Evolutionary conservation across 192 early-diverging fungal species (phyloP).

Genomic region (Gryganskiella cystojenkinii): DNA sequence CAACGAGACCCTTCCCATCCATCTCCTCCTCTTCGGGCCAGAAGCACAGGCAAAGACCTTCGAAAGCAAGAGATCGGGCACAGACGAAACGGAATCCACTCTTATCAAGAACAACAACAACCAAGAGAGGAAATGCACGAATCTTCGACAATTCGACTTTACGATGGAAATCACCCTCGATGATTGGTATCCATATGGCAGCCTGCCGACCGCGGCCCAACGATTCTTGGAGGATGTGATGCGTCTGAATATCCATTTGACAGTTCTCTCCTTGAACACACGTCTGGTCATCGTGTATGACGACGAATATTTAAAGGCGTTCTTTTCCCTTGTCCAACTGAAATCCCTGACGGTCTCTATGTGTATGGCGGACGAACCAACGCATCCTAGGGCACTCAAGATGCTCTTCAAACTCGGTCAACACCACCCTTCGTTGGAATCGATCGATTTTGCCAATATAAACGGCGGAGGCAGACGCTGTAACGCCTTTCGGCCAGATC

Average conservation of each 20-base stretch:
- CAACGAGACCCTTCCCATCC: too few species aligned
- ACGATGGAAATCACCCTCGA: background rate
- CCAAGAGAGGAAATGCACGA: background rate
- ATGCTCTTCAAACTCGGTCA: background rate
- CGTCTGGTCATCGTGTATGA: background rate
- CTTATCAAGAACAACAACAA: background rate
- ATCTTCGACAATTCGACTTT: conserved; percentile 5
- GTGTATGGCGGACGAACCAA: background rate
- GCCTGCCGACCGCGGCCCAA: background rate
- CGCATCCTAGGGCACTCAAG: conserved; percentile 1
- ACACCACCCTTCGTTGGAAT: background rate
- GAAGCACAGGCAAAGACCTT: too few species aligned
- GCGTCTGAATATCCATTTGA: background rate
- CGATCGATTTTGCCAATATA: background rate
- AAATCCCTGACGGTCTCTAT: background rate
- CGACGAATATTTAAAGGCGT: background rate
- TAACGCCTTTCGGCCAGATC: conserved; percentile 2
- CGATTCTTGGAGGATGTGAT: background rate
- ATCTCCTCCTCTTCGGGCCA: too few species aligned
- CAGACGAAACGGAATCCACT: background rate
- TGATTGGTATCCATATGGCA: too few species aligned
- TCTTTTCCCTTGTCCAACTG: background rate
- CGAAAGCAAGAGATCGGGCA: background rate
- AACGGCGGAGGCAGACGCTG: background rate
- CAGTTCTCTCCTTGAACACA: background rate